phyloP scores from a whole-genome alignment of 306 rosid genomes.

The Arachis hypogaea region DNA sequence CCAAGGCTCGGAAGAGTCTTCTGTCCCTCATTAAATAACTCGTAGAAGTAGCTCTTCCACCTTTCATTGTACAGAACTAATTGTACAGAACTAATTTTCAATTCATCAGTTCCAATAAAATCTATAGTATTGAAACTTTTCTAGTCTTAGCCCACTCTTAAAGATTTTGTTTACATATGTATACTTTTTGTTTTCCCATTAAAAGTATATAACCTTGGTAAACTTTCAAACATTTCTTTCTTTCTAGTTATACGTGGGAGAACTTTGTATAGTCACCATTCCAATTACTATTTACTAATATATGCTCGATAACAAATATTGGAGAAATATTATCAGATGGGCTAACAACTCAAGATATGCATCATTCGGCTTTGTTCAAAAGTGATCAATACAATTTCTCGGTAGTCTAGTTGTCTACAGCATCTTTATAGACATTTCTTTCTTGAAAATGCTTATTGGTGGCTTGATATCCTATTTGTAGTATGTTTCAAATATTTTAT shows the following conservation, averaged over 20 bases:
- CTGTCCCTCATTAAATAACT: no score
- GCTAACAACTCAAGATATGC: no score
- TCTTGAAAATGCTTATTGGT: background rate
- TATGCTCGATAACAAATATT: no score
- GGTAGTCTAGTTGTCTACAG: background rate
- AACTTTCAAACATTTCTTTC: background rate
- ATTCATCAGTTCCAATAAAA: no score
- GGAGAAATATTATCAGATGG: no score
- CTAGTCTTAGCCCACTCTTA: slow-evolving; percentile 4
- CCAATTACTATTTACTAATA: no score
- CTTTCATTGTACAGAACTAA: no score
- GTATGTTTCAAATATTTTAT: slow-evolving; percentile 5
- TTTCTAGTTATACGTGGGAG: background rate
- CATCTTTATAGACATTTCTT: background rate
- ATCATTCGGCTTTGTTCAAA: no score
- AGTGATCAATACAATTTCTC: background rate
- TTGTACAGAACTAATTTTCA: no score
- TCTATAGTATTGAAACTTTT: slow-evolving; percentile 3
- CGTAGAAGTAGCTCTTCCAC: no score
- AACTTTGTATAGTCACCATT: background rate
- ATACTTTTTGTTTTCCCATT: background rate
- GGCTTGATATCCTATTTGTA: background rate
- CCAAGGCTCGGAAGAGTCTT: no score
- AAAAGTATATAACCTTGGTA: background rate
- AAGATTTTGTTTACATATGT: slow-evolving; percentile 5